These are phyloP conservation scores for Posidonia oceanica DNA, from an alignment of 116 monocot species.

Conservation along the genomic window DNA sequence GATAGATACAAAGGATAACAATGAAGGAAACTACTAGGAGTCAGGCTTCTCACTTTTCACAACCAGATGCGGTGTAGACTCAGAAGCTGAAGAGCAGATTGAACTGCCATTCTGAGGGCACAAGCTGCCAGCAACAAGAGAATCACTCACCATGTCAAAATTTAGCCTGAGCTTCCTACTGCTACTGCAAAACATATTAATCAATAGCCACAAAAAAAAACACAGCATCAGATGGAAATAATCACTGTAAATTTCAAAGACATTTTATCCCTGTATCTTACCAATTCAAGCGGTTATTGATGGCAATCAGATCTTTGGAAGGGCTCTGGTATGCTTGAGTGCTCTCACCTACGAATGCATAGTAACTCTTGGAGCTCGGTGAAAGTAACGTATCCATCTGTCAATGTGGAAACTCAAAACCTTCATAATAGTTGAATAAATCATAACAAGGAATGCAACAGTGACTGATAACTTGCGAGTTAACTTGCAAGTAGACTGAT, in stretches of 20 bases:
- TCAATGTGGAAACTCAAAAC: neutral
- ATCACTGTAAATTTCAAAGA: neutral
- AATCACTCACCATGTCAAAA: slow-evolving; percentile 87
- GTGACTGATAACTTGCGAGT: neutral
- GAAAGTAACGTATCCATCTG: slow-evolving; percentile 91
- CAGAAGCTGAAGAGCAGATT: slow-evolving; percentile 21
- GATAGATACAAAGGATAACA: neutral
- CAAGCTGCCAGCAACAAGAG: slow-evolving; percentile 70
- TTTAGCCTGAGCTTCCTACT: slow-evolving; percentile 52
- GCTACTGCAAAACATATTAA: slow-evolving; percentile 8
- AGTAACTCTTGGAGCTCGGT: slow-evolving; percentile 90
- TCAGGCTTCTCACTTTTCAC: slow-evolving; percentile 54
- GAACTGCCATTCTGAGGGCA: slow-evolving; percentile 53
- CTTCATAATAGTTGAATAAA: neutral
- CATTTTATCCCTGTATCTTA: slow-evolving; percentile 1
- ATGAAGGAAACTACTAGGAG: slow-evolving; percentile 1
- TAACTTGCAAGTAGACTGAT: neutral
- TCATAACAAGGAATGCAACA: neutral
- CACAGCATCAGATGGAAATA: neutral
- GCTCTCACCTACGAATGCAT: slow-evolving; percentile 96
- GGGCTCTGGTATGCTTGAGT: slow-evolving; percentile 97
- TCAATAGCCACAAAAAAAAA: neutral
- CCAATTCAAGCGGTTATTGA: slow-evolving; percentile 82
- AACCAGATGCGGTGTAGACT: slow-evolving; percentile 7
- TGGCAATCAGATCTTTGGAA: slow-evolving; percentile 82